These are phyloP conservation scores for Eutrema salsugineum DNA, from an alignment of 441 rosid species.

Conservation along the genomic window DNA sequence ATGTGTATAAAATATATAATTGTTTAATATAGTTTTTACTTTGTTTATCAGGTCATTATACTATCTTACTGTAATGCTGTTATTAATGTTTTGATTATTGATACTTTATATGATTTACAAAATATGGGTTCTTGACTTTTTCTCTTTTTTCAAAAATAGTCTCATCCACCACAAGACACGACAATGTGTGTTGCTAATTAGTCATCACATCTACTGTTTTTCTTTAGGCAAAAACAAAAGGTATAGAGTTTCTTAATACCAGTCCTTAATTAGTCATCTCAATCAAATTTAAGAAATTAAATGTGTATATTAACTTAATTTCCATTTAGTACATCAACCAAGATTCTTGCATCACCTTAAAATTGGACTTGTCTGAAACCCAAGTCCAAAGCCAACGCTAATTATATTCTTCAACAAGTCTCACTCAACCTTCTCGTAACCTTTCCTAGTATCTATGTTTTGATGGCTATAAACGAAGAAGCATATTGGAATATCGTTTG, in stretches of 20 bases:
- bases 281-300: not conserved
- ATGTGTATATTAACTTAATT: not conserved
- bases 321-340: not conserved
- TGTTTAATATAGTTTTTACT: not conserved
- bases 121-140: not conserved
- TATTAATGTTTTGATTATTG: not conserved
- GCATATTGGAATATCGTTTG: not conserved
- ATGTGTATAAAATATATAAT: not conserved
- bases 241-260: not conserved
- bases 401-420: not conserved
- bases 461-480: not conserved
- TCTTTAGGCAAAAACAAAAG: not conserved
- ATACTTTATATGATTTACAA: not conserved
- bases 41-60: not conserved
- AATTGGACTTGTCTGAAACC: not conserved
- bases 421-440: not conserved
- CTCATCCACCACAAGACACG: not conserved
- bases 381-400: constrained; percentile 1
- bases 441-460: not conserved
- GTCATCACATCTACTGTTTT: not conserved
- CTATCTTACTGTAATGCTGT: not conserved
- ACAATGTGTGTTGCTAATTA: not conserved
- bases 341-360: not conserved
- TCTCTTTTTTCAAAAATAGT: not conserved
- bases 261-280: not conserved